Evolutionary conservation across 2,329 filamentous ascomycete species (phyloP), one percentile per base, ranked within the genome.

Genomic region (Byssoonygena ceratinophila): DNA sequence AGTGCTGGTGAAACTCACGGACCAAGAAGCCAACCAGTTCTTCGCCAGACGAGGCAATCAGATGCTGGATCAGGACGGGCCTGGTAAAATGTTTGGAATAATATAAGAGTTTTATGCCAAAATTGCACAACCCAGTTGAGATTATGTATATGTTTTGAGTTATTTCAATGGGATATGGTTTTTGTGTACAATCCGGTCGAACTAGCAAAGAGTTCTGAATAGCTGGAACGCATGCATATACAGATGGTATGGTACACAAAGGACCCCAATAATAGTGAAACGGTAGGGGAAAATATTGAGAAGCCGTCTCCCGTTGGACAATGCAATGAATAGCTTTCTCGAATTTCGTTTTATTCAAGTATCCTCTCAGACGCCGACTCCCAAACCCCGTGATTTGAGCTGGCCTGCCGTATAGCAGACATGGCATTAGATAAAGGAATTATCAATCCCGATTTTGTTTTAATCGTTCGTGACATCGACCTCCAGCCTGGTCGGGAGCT

Each of bases 171-270:
- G n/a, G n/a, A n/a, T n/a, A n/a, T n/a, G n/a, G n/a, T n/a, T n/a
- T n/a, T n/a, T n/a, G n/a, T n/a, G n/a, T n/a, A n/a, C n/a, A n/a
- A n/a, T n/a, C n/a, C n/a, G n/a, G n/a, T n/a, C n/a, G n/a, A n/a
- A n/a, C n/a, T n/a, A n/a, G n/a, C n/a, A n/a, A n/a, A n/a, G n/a
- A n/a, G n/a, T n/a, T n/a, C n/a, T n/a, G n/a, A n/a, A 46, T 12
- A 8, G n/a, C 2, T 44, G 7, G 39, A 51, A 44, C 23, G 25
- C n/a, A 39, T 48, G 44, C 49, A 45, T 45, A 45, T 51, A 45
- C 49, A 51, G 14, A n/a, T 51, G 40, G 39, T 51, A 51, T 45
- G 45, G 29, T 51, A 51, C 31, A 51, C 39, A 25, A 16, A 25
- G 23, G 7, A 41, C 2, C 32, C 16, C 25, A 43, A 20, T 3